A percentile compares a stretch with the other conserved stretches of the same genome.
Evolutionary conservation across 176 grass and related monocot species (phyloP).

Genomic region (Rhynchospora tenuis): DNA sequence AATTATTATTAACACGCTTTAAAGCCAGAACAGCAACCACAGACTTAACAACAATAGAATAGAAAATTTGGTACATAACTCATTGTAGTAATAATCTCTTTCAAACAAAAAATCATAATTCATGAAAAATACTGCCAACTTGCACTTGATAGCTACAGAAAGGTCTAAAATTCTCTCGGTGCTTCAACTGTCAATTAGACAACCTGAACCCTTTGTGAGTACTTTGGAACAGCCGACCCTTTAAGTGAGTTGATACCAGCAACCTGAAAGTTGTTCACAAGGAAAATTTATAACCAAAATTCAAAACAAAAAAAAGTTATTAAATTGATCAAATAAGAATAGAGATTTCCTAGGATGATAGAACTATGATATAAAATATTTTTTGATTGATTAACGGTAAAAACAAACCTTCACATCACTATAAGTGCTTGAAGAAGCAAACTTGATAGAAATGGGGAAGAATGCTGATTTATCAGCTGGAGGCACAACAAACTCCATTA

Average conservation of each 20-base stretch:
- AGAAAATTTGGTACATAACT: conserved; percentile 7
- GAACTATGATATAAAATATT: no score
- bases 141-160: background rate
- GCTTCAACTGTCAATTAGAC: conserved; percentile 27
- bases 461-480: conserved; percentile 60
- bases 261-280: conserved; percentile 48
- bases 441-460: conserved; percentile 69
- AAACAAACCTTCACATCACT: conserved; percentile 70
- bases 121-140: background rate
- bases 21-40: background rate
- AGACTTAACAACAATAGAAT: background rate
- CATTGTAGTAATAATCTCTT: background rate
- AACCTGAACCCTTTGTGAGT: conserved; percentile 63
- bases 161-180: background rate
- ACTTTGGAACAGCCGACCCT: conserved; percentile 41
- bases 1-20: background rate
- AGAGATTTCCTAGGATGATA: background rate
- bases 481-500: conserved; percentile 82
- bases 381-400: background rate
- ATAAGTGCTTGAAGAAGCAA: conserved; percentile 67
- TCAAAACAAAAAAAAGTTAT: background rate
- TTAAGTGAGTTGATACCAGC: conserved; percentile 33
- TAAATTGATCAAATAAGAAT: background rate
- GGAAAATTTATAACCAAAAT: background rate
- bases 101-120: background rate